Conservation (phyloP, 2,329 filamentous ascomycete species). For the Cercospora beticola region DNA sequence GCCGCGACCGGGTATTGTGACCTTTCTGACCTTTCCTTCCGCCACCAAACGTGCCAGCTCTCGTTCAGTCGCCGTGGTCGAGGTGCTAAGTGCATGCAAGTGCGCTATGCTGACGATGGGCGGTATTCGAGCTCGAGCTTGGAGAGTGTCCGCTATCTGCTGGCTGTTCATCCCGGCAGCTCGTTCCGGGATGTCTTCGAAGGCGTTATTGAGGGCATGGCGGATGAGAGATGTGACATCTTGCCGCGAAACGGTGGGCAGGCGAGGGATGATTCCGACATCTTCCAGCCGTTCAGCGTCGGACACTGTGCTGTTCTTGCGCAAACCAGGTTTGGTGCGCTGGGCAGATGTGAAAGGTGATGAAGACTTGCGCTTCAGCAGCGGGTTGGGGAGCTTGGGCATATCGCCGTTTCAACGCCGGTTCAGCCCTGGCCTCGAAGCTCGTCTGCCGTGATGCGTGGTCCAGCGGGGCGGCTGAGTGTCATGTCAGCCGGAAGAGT, state of each 20-base stretch:
- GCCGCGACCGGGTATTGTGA: slow-evolving; percentile 63
- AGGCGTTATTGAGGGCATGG: slow-evolving; percentile 63
- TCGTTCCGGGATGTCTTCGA: slow-evolving; percentile 60
- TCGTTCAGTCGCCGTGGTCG: slow-evolving; percentile 65
- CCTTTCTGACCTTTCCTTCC: slow-evolving; percentile 58
- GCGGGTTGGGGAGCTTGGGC: slow-evolving; percentile 31
- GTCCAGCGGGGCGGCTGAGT: neutral
- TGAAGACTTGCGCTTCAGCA: slow-evolving; percentile 42
- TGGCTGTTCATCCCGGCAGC: slow-evolving; percentile 63
- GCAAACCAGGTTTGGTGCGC: slow-evolving; percentile 37
- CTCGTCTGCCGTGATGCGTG: neutral
- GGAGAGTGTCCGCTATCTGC: slow-evolving; percentile 62
- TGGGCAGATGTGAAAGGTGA: slow-evolving; percentile 39
- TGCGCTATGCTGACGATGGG: slow-evolving; percentile 66
- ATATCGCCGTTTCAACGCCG: slow-evolving; percentile 22
- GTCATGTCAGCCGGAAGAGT: neutral
- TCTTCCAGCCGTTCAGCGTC: slow-evolving; percentile 56
- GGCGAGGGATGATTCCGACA: slow-evolving; percentile 52
- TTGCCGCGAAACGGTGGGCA: slow-evolving; percentile 64
- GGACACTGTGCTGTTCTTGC: slow-evolving; percentile 22
- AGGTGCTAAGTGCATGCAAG: slow-evolving; percentile 61
- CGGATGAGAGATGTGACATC: slow-evolving; percentile 53
- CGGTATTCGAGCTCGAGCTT: slow-evolving; percentile 60
- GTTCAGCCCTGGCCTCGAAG: slow-evolving; percentile 19
- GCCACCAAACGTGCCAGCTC: slow-evolving; percentile 63